These are phyloP conservation scores for Saturnispora dispora DNA, from an alignment of 805 yeast species.

Conservation along the genomic window DNA sequence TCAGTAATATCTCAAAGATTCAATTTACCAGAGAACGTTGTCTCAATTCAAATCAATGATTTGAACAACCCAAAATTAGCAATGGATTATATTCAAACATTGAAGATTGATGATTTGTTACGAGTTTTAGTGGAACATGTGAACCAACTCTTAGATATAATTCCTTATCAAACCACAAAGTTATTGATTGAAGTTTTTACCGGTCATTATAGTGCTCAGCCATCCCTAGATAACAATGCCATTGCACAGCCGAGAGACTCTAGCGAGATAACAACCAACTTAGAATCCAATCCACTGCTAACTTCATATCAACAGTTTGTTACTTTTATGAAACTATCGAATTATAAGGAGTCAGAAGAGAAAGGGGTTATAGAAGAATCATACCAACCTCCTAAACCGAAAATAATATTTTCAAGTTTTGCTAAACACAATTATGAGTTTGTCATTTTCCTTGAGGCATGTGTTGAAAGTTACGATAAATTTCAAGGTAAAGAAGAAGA, in stretches of 20 bases:
- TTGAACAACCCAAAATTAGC: constrained; percentile 51
- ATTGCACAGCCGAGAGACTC: constrained; percentile 11
- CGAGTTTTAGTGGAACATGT: constrained; percentile 49
- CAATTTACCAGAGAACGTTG: constrained; percentile 66
- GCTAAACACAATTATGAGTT: constrained; percentile 81
- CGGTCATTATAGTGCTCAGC: constrained; percentile 57
- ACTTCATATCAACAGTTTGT: constrained; percentile 41
- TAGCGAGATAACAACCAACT: constrained; percentile 1
- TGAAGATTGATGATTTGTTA: constrained; percentile 69
- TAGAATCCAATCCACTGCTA: constrained; percentile 39
- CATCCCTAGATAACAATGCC: constrained; percentile 14
- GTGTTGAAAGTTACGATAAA: constrained; percentile 65
- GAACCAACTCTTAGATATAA: constrained; percentile 49
- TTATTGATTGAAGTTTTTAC: constrained; percentile 82
- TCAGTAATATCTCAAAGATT: constrained; percentile 60
- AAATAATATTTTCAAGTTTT: constrained; percentile 78
- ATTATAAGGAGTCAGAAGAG: not conserved
- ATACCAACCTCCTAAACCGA: constrained; percentile 86
- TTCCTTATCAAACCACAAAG: constrained; percentile 77
- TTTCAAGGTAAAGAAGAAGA: constrained; percentile 68
- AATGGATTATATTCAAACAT: constrained; percentile 54
- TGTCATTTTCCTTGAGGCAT: constrained; percentile 87
- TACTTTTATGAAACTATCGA: constrained; percentile 22
- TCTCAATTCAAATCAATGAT: constrained; percentile 64
- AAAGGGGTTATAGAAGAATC: constrained; percentile 37